Base-by-base conservation (phyloP, 2,329 filamentous ascomycete species). In the Neonectria neomacrospora region DNA sequence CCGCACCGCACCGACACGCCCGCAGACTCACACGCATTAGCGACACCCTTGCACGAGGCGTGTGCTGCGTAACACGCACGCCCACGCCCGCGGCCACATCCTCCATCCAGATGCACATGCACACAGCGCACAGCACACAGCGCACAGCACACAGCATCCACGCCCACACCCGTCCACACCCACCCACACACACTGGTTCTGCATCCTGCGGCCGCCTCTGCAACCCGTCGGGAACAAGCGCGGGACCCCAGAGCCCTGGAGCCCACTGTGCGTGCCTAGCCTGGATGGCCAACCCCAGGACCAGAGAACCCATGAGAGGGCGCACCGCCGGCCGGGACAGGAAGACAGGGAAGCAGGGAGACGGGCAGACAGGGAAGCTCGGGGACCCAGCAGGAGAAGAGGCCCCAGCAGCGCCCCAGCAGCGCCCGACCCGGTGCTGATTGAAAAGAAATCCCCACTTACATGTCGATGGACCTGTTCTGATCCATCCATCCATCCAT, bases 121-220 rank as follows among this genome's bases (percentile, higher is more conserved):
- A 57, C 44, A 52, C 23, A n/a, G n/a, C n/a, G n/a, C n/a, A n/a
- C n/a, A n/a, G n/a, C n/a, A n/a, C n/a, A n/a, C n/a, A n/a, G n/a
- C n/a, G n/a, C n/a, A n/a, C n/a, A n/a, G n/a, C 23, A 26, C 23
- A 26, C 23, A 37, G 34, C 34, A n/a, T n/a, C 14, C 47, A 30
- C 32, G 42, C 26, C 41, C 28, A 44, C 47, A 34, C 50, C 58
- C 54, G 45, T 34, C 45, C 54, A 55, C 55, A 34, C 55, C 50
- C 57, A 67, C 64, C 64, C 66, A 66, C 52, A 70, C 70, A 72
- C 70, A 66, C 63, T 67, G 71, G 69, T 73, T 61, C 70, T 77
- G 76, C 75, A 73, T 75, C 63, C 77, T 79, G 77, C 77, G 77
- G 77, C 77, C 77, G 71, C 62, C 70, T 77, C 76, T 79, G 76